These are phyloP conservation scores for Naganishia sp. DNA, from an alignment of 1,284 basidiomycete genomes.

Conservation along the genomic window DNA sequence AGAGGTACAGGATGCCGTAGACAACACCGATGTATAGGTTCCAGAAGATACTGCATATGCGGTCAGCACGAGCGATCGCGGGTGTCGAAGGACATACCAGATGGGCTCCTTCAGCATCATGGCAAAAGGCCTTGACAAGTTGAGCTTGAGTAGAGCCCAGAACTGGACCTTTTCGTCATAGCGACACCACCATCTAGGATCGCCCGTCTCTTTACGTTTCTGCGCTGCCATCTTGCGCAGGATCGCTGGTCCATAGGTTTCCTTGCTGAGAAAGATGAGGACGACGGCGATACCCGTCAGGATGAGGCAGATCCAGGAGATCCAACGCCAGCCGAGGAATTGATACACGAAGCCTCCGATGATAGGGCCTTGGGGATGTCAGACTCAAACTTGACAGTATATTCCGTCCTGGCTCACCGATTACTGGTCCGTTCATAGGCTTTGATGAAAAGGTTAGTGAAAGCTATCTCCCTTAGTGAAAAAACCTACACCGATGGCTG, in stretches of 20 bases:
- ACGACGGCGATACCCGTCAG: conserved; percentile 57
- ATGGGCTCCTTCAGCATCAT: conserved; percentile 68
- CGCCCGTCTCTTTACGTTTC: conserved; percentile 23
- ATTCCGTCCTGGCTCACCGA: conserved; percentile 2
- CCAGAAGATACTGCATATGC: conserved; percentile 21
- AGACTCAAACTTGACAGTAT: neutral
- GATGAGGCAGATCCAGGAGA: conserved; percentile 67
- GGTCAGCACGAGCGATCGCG: neutral
- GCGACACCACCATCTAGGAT: conserved; percentile 25
- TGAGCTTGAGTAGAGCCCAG: conserved; percentile 40
- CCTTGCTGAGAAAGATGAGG: conserved; percentile 49
- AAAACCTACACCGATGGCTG: conserved; percentile 21
- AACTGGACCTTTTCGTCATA: conserved; percentile 27
- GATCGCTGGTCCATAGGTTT: conserved; percentile 66
- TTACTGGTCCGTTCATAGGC: conserved; percentile 26
- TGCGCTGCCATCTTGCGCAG: conserved; percentile 44
- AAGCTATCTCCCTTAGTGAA: neutral
- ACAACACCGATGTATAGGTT: conserved; percentile 57
- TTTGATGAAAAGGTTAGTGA: neutral
- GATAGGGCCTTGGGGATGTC: conserved; percentile 58
- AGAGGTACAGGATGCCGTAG: conserved; percentile 49
- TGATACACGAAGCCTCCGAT: conserved; percentile 60
- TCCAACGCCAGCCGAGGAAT: conserved; percentile 64
- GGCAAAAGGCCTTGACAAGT: conserved; percentile 64
- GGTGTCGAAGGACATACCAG: conserved; percentile 40